Evolutionary conservation across 2,329 filamentous ascomycete species (phyloP).

Genomic region (Phaeoacremonium minimum): DNA sequence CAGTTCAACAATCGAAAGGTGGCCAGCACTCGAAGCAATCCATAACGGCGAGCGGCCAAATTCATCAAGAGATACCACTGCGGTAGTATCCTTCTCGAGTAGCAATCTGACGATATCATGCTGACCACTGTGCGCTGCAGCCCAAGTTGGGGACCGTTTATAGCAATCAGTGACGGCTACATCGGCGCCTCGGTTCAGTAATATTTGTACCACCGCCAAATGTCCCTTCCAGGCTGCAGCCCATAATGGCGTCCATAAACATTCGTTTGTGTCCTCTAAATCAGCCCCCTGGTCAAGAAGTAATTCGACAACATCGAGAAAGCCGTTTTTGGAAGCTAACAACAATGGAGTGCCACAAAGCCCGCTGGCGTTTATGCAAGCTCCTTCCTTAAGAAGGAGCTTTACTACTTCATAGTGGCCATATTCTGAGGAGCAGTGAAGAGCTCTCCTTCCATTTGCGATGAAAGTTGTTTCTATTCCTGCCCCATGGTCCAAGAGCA

Average conservation of each 20-base stretch:
- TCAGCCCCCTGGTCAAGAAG: conserved; percentile 12
- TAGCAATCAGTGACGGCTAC: conserved; percentile 27
- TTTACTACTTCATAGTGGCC: conserved; percentile 13
- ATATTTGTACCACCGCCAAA: conserved; percentile 22
- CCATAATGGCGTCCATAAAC: conserved; percentile 9
- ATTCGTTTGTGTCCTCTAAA: conserved; percentile 5
- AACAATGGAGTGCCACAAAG: conserved; percentile 6
- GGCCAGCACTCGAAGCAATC: conserved; percentile 5
- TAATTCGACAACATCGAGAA: conserved; percentile 12
- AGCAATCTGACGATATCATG: conserved; percentile 4
- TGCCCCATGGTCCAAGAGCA: conserved; percentile 12
- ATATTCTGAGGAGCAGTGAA: conserved; percentile 5
- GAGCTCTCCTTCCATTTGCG: too few relatives aligned
- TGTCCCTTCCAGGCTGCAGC: conserved; percentile 8
- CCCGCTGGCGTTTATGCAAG: conserved; percentile 7
- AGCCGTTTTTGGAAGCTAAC: conserved; percentile 7
- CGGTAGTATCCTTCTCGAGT: conserved; percentile 4
- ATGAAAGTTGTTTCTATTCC: too few relatives aligned
- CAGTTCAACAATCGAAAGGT: conserved; percentile 7
- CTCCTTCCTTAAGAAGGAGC: too few relatives aligned
- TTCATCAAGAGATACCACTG: conserved; percentile 1
- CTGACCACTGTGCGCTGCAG: conserved; percentile 6
- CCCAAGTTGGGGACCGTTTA: conserved; percentile 10
- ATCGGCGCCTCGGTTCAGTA: conserved; percentile 27
- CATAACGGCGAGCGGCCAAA: conserved; percentile 4